phyloP scores from a whole-genome alignment of 2,329 filamentous ascomycete species.

The Macroventuria anomochaeta region DNA sequence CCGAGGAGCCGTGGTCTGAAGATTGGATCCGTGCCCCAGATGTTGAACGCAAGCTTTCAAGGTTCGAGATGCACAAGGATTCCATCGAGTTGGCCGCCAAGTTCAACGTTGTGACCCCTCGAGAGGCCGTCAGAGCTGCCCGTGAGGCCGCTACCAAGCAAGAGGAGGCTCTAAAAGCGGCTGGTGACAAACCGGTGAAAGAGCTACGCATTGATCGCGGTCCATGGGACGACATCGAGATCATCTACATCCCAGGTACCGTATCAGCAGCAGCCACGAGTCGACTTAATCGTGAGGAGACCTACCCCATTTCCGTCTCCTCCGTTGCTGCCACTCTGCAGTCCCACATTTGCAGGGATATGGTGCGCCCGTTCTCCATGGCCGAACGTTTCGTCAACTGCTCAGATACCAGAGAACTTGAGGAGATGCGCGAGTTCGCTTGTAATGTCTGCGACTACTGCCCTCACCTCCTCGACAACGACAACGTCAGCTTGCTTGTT shows the following conservation, averaged over 20 bases:
- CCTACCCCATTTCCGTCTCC: constrained; percentile 45
- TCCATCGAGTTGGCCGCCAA: constrained; percentile 41
- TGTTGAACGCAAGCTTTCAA: constrained; percentile 48
- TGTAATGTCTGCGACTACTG: constrained; percentile 47
- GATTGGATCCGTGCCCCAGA: constrained; percentile 48
- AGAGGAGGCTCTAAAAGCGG: constrained; percentile 23
- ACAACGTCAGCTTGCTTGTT: constrained; percentile 46
- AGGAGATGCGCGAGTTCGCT: constrained; percentile 42
- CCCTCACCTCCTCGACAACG: constrained; percentile 49
- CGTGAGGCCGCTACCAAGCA: constrained; percentile 31
- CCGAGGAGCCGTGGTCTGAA: constrained; percentile 48
- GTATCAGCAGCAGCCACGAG: constrained; percentile 47
- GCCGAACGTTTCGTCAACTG: constrained; percentile 44
- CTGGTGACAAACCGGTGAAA: constrained; percentile 23
- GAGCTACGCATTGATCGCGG: constrained; percentile 35
- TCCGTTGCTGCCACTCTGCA: constrained; percentile 44
- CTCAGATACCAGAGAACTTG: constrained; percentile 42
- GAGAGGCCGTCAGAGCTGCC: constrained; percentile 44
- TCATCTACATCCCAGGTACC: constrained; percentile 48
- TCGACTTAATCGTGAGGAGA: constrained; percentile 41
- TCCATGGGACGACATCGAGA: constrained; percentile 48
- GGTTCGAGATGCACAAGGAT: constrained; percentile 48
- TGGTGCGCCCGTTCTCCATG: constrained; percentile 45
- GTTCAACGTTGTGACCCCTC: constrained; percentile 37
- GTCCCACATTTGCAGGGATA: constrained; percentile 44